Evolutionary conservation across 116 monocot species (phyloP), one percentile per base, ranked within the genome.

Genomic region (Trichopus zeylanicus): DNA sequence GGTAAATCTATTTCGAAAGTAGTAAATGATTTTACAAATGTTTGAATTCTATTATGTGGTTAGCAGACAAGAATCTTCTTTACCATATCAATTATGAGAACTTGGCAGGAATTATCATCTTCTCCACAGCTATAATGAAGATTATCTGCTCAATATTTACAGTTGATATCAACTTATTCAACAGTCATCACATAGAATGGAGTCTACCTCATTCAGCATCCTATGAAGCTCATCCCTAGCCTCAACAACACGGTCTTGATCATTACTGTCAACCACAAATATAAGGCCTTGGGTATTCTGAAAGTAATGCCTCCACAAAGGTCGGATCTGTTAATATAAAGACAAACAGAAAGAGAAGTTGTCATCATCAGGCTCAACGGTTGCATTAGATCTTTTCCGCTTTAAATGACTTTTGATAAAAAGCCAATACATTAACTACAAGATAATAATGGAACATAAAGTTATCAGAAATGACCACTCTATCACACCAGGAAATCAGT

Each of bases 301-400:
- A 16, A 75, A 57, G 22, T 57, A 32, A 32, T 34, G 57, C 16
- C 57, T 57, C 32, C 57, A 31, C 33, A 21, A 57, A 19, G 57
- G 32, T 19, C 33, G 33, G 33, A 57, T 57, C 38, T 24, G 31
- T 20, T 22, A 24, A 24, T 21, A 23, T 5, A 49, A 20, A 1
- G 22, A 7, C 19, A 16, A n/a, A 49, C 3, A 22, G 8, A 49
- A 23, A 23, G 8, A 19, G 19, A 22, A 46, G 49, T 20, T 22
- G 8, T 16, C 20, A 49, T n/a, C n/a, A n/a, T n/a, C n/a, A n/a
- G n/a, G n/a, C n/a, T n/a, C n/a, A n/a, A n/a, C n/a, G n/a, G n/a
- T n/a, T n/a, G n/a, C n/a, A n/a, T n/a, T n/a, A n/a, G n/a, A n/a
- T n/a, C n/a, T n/a, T n/a, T n/a, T n/a, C n/a, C n/a, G n/a, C n/a